Conservation (phyloP, 805 yeast genomes). For the Yarrowia sp. region DNA sequence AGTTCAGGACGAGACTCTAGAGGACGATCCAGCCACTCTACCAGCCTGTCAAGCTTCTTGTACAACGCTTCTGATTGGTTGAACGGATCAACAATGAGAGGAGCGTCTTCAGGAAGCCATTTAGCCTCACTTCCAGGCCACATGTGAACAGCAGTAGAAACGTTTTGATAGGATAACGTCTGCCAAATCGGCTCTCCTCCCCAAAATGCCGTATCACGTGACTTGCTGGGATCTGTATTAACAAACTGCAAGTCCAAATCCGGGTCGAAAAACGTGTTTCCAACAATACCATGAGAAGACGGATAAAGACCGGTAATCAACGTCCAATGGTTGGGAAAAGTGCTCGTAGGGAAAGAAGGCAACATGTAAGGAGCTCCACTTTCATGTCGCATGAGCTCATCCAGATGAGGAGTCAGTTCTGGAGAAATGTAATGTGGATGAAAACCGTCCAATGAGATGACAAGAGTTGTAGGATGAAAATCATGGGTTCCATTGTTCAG, state of each 20-base stretch:
- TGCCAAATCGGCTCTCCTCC: conserved; percentile 90
- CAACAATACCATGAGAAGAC: conserved; percentile 80
- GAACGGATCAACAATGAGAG: conserved; percentile 57
- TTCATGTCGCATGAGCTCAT: conserved; percentile 51
- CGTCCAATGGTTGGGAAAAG: conserved; percentile 92
- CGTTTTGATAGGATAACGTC: conserved; percentile 63
- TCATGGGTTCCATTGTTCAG: conserved; percentile 61
- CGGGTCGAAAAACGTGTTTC: conserved; percentile 76
- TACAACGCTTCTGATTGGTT: conserved; percentile 61
- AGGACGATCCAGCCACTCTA: conserved; percentile 62
- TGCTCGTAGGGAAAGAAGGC: conserved; percentile 85
- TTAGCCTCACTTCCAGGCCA: conserved; percentile 92
- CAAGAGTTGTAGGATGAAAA: conserved; percentile 74
- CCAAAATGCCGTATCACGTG: conserved; percentile 67
- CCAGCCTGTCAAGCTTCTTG: conserved; percentile 55
- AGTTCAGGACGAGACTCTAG: conserved; percentile 68
- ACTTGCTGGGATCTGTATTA: conserved; percentile 55
- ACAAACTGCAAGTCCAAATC: conserved; percentile 53
- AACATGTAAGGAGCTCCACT: conserved; percentile 77
- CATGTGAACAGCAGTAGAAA: conserved; percentile 80
- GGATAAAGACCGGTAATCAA: conserved; percentile 84
- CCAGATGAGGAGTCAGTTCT: conserved; percentile 67
- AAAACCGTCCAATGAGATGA: conserved; percentile 83
- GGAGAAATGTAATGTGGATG: conserved; percentile 81
- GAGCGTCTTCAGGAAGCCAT: conserved; percentile 47